Evolutionary conservation across 164 flowering plant species (phyloP), one percentile per base, ranked within the genome.

Genomic region (Chloranthus sessilifolius): DNA sequence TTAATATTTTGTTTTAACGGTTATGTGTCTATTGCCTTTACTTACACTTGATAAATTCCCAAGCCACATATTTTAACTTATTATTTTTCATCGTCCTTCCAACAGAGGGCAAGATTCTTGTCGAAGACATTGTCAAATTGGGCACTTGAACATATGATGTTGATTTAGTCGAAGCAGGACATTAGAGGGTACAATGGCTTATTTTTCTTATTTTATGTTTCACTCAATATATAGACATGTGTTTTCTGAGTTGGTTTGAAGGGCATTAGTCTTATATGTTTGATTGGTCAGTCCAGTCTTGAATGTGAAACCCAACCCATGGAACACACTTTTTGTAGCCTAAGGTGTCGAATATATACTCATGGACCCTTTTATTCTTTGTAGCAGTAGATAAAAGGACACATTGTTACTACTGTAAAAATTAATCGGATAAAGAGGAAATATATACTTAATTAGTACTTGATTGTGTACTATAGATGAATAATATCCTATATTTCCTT

Each of bases 41-140:
- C n/a, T n/a, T n/a, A n/a, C 42, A 14, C 12, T 22, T 34, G 33
- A 15, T 3, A n/a, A n/a, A n/a, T n/a, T n/a, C n/a, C n/a, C n/a
- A n/a, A n/a, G n/a, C n/a, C n/a, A n/a, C n/a, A n/a, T n/a, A 10
- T 31, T 34, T 15, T 31, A 14, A 19, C 37, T 21, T 10, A 34
- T 31, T n/a, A 9, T 42, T 47, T 12, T 4, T 31, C 21, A 17
- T 35, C 38, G 60, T 56, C 19, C 14, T 60, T 61, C 16, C 41
- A 40, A 63, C 81, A 84, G 88, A 84, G 25, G 94, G 88, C 36
- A 82, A 74, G 67, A 83, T 83, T 60, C 78, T 78, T 49, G 86
- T 80, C 12, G 80, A 82, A 61, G 89, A 80, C 71, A 76, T 80
- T 50, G 81, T 80, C 37, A 79, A 52, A 59, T 59, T 58, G 19